These are phyloP conservation scores for Dysphania ambrosioides DNA, from an alignment of 148 eudicot genomes.

Conservation along the genomic window DNA sequence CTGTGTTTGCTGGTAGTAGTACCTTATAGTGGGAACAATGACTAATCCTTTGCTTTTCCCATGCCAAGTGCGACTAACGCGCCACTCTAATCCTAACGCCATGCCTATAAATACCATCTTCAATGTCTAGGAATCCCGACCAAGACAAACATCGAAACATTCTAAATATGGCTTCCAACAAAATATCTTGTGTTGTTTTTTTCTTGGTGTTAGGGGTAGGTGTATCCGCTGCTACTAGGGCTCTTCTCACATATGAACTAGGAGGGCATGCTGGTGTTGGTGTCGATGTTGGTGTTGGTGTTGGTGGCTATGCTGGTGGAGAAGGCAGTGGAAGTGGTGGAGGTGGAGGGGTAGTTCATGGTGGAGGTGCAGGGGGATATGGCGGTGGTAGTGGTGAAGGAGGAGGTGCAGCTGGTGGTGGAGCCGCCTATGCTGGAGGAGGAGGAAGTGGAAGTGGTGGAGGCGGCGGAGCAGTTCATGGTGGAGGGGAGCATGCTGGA, in stretches of 20 bases:
- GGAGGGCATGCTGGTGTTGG: conserved; percentile 32
- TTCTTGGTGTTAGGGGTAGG: conserved; percentile 46
- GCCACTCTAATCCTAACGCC: conserved; percentile 21
- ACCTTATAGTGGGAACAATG: conserved; percentile 20
- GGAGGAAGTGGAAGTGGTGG: conserved; percentile 19
- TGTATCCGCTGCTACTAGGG: conserved; percentile 40
- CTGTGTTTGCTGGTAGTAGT: neutral
- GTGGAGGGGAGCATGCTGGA: conserved; percentile 26
- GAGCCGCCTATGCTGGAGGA: conserved; percentile 16
- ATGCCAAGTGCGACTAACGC: conserved; percentile 21
- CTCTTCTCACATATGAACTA: conserved; percentile 39
- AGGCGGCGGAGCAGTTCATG: conserved; percentile 20
- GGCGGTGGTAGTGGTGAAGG: conserved; percentile 33
- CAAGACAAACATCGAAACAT: conserved; percentile 8
- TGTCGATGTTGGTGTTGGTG: conserved; percentile 21
- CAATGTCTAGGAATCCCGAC: neutral
- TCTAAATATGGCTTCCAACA: conserved; percentile 33
- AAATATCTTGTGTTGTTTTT: conserved; percentile 34
- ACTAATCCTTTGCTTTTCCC: neutral
- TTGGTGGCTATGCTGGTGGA: conserved; percentile 27
- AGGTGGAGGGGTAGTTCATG: conserved; percentile 23
- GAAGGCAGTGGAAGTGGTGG: conserved; percentile 20
- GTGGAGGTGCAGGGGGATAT: conserved; percentile 30
- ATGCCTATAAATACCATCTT: conserved; percentile 43
- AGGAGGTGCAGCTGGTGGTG: conserved; percentile 23